Conservation (phyloP, 2,329 filamentous ascomycete species). For the Colletotrichum paranaense region DNA sequence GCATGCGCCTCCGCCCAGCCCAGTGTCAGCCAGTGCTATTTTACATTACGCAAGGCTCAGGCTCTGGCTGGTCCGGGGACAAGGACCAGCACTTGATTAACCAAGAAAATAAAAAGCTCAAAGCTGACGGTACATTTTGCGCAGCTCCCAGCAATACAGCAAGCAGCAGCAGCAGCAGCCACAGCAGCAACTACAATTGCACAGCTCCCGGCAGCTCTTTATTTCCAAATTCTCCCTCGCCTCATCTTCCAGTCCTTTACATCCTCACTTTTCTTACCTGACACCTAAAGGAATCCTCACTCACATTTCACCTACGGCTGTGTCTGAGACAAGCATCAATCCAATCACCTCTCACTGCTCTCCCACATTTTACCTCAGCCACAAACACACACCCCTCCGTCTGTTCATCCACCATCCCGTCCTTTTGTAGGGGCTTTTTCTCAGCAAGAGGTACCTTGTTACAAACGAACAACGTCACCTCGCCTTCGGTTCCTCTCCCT, state of each 20-base stretch:
- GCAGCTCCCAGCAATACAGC: background rate
- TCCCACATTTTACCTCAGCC: background rate
- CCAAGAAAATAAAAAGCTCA: background rate
- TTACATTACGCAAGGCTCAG: conserved; percentile 11
- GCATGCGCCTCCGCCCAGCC: background rate
- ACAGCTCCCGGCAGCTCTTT: background rate
- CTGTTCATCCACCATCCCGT: background rate
- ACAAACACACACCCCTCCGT: background rate
- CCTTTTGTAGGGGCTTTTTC: background rate
- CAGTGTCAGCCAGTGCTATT: background rate
- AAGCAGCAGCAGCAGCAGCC: background rate
- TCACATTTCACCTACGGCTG: background rate
- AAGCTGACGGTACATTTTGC: conserved; percentile 1
- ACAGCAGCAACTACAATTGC: background rate
- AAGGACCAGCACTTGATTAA: background rate
- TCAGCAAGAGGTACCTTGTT: background rate
- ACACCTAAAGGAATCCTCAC: too few species aligned
- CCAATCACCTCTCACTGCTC: conserved; percentile 8
- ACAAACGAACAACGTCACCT: conserved; percentile 4
- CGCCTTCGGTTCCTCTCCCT: background rate
- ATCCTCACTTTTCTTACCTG: background rate
- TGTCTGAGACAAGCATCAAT: conserved; percentile 29
- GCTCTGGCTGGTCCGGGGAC: conserved; percentile 1
- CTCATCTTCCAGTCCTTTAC: background rate
- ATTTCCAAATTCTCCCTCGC: background rate